Base-by-base conservation (phyloP, 345 rosid species). In the Lepidium africanum region DNA sequence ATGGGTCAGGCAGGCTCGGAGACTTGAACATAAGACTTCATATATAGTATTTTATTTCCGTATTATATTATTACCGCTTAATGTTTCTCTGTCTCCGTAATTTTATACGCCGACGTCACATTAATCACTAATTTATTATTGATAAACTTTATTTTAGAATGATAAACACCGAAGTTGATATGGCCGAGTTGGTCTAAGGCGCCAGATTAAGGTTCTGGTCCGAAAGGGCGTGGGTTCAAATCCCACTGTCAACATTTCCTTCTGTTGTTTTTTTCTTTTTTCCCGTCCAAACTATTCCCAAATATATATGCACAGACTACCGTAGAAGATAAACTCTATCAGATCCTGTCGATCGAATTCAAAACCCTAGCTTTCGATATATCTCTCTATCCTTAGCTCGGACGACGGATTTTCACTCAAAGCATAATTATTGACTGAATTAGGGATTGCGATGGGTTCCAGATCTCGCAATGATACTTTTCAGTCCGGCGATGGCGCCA, bases 201-300 rank as follows among this genome's bases (percentile, higher is more conserved):
- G 96, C 90, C 90, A 86, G 91, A 87, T 89, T 91, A 87, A 89
- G 99, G 97, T 89, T 85, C 89, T 90, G 96, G 94, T 93, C 92
- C 88, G 96, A 90, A 93, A 90, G 91, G 89, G 88, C 88, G 88
- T 84, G 89, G 96, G 90, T 93, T 88, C 93, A 82, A 93, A 86
- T 86, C 90, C 89, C 96, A 90, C 88, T 86, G 82, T 86, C 91
- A 77, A 89, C 88, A 82, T 25, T 39, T 3, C 0, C 0, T 30
- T 27, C 3, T 27, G 2, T 4, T 6, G 5, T 0, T 27, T 27
- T 27, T 27, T 27, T 2, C 3, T 7, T 8, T 47, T 8, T 23
- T 1, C 7, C 10, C 35, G 36, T 37, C 69, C 23, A 27, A 63
- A 43, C 5, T 19, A 10, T 32, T 9, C n/a, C n/a, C n/a, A 45